These are phyloP conservation scores for Lithospermum erythrorhizon DNA, from an alignment of 257 asterid species.

Conservation along the genomic window DNA sequence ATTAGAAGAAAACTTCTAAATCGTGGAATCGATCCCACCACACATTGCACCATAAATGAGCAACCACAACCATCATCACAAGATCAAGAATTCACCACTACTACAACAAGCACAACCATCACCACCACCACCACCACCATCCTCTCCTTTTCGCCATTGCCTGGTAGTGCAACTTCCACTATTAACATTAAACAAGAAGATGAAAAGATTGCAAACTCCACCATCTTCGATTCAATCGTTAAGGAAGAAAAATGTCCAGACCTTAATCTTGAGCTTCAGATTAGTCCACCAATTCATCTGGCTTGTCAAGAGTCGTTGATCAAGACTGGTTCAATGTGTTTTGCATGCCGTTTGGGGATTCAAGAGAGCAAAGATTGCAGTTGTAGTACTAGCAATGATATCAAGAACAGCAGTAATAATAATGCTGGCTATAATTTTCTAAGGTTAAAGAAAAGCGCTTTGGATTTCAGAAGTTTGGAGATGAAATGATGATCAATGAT, in stretches of 20 bases:
- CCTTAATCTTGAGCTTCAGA: slow-evolving; percentile 77
- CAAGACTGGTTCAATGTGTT: slow-evolving; percentile 23
- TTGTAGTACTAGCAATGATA: slow-evolving; percentile 12
- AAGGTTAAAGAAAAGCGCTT: slow-evolving; percentile 42
- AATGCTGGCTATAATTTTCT: slow-evolving; percentile 44
- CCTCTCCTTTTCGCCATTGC: slow-evolving; percentile 27
- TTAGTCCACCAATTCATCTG: slow-evolving; percentile 51
- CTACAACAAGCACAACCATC: slow-evolving; percentile 5
- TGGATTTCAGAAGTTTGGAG: slow-evolving; percentile 70
- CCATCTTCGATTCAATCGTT: not conserved
- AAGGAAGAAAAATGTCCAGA: slow-evolving; percentile 37
- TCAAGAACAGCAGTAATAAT: not conserved
- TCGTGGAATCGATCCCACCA: slow-evolving; percentile 73
- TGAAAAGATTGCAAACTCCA: not conserved
- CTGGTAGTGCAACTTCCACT: slow-evolving; percentile 11
- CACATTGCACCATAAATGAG: slow-evolving; percentile 50
- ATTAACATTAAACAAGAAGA: slow-evolving; percentile 7
- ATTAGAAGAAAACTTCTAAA: slow-evolving; percentile 66
- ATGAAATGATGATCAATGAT: slow-evolving; percentile 14
- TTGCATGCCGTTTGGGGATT: slow-evolving; percentile 55
- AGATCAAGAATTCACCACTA: not conserved
- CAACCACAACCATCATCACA: not conserved
- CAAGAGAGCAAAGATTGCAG: slow-evolving; percentile 56
- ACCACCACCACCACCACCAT: slow-evolving; percentile 13
- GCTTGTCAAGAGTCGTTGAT: not conserved